These are phyloP conservation scores for Chamaecrista fasciculata DNA, from an alignment of 306 rosid species.

Conservation along the genomic window DNA sequence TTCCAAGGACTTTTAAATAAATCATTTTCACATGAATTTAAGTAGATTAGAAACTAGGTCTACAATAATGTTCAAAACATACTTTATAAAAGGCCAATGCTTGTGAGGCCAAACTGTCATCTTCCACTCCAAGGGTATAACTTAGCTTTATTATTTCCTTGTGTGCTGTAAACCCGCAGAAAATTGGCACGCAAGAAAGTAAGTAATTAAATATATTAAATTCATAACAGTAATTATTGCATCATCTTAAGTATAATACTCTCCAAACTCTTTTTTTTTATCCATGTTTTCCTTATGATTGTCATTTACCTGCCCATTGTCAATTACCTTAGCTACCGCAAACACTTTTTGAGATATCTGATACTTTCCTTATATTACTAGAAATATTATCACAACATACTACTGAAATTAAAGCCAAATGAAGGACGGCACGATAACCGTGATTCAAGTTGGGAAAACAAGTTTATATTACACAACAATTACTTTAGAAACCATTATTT, in stretches of 20 bases:
- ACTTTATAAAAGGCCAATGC: too few relatives aligned
- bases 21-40: not conserved
- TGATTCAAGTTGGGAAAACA: too few relatives aligned
- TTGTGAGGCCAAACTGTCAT: conserved; percentile 34
- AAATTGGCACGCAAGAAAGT: too few relatives aligned
- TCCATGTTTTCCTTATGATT: not conserved
- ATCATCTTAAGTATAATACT: conserved; percentile 5
- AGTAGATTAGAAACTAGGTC: conserved; percentile 5
- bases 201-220: conserved; percentile 3
- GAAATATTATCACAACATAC: conserved; percentile 2
- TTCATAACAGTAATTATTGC: not conserved
- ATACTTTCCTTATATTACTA: not conserved
- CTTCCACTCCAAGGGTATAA: conserved; percentile 46
- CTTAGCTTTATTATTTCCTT: conserved; percentile 43
- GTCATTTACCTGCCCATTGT: not conserved
- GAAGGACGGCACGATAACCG: too few relatives aligned
- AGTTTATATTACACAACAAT: not conserved
- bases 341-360: not conserved
- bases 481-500: not conserved
- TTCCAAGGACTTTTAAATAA: conserved; percentile 24
- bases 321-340: conserved; percentile 1
- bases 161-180: too few relatives aligned
- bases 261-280: conserved; percentile 15
- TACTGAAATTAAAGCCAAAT: too few relatives aligned
- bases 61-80: too few relatives aligned